Percentiles rank a stretch among this genome's conserved stretches.
Evolutionary conservation across 2,329 filamentous ascomycete species (phyloP).

Genomic region (Hirsutella thompsonii): DNA sequence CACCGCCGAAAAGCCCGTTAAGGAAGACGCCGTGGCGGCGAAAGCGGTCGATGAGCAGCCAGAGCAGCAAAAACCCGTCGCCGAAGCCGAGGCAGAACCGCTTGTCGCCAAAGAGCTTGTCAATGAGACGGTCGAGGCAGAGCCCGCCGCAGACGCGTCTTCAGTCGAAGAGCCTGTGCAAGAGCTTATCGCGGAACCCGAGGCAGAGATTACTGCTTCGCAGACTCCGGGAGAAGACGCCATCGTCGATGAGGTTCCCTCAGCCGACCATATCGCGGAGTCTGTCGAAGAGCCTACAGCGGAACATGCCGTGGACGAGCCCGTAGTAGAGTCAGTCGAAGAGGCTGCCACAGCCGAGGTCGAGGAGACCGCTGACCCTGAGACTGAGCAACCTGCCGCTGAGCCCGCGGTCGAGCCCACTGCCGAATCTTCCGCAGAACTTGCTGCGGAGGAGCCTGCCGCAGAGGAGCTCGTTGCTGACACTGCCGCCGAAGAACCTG

Average conservation of each 20-base stretch:
- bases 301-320: neutral
- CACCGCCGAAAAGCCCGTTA: neutral
- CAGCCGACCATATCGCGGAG: neutral
- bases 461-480: neutral
- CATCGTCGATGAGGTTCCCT: neutral
- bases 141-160: neutral
- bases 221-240: neutral
- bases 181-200: neutral
- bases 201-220: neutral
- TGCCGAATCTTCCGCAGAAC: neutral
- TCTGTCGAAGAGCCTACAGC: neutral
- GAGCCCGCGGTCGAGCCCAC: neutral
- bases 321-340: neutral
- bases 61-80: neutral
- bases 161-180: neutral
- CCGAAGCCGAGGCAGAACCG: neutral
- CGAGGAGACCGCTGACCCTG: too few relatives aligned
- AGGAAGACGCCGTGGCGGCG: neutral
- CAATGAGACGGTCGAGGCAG: neutral
- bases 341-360: neutral
- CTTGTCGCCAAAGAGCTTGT: neutral
- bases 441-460: neutral
- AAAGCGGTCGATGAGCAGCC: neutral
- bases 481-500: neutral
- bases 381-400: neutral